Conservation (phyloP, 257 asterid genomes). For the Fraxinus quadrangulata region DNA sequence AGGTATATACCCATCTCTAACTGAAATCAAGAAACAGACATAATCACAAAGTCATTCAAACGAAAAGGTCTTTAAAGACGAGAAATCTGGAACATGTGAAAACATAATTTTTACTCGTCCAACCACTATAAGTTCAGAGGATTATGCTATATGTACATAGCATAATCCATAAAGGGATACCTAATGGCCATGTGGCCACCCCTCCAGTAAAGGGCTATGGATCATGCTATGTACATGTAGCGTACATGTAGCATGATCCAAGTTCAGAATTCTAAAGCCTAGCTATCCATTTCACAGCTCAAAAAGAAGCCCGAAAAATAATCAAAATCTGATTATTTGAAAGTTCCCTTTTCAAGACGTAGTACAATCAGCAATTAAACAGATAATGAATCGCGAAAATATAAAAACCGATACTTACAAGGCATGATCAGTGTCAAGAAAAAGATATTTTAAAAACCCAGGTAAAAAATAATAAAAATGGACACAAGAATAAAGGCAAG, state of each 20-base stretch:
- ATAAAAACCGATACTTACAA: background rate
- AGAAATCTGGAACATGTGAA: background rate
- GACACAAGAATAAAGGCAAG: background rate
- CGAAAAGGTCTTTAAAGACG: background rate
- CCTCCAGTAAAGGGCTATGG: too few relatives aligned
- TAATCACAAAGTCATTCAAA: background rate
- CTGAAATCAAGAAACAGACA: slow-evolving; percentile 24
- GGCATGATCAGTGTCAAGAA: background rate
- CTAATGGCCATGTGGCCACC: too few relatives aligned
- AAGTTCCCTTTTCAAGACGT: background rate
- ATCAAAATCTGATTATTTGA: background rate
- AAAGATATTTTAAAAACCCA: background rate
- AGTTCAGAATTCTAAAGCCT: background rate
- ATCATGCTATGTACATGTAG: too few relatives aligned
- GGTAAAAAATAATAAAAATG: background rate
- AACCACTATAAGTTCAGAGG: background rate
- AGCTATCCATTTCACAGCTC: background rate
- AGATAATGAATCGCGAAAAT: background rate
- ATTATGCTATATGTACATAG: too few relatives aligned
- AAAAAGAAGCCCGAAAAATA: background rate
- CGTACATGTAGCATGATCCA: too few relatives aligned
- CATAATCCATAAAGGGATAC: too few relatives aligned
- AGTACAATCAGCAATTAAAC: background rate
- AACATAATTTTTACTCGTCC: background rate
- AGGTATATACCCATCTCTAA: slow-evolving; percentile 52